A percentile compares a stretch with the other conserved stretches of the same genome.
Conservation (phyloP, 2,329 filamentous ascomycete species). For the Ilyonectria robusta region DNA sequence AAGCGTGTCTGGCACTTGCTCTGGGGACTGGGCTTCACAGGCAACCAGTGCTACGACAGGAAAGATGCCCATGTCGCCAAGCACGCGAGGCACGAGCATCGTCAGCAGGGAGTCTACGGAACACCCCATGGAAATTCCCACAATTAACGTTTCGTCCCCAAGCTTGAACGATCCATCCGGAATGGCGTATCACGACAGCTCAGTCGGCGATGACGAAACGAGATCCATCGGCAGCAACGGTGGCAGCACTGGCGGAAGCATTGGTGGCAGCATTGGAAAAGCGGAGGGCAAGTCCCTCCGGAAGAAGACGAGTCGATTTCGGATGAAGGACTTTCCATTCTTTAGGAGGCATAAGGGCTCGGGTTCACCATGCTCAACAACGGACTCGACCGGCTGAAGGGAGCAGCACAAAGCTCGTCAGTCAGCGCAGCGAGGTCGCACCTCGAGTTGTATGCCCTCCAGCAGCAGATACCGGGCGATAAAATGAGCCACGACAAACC, state of each 20-base stretch:
- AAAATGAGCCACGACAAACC: not conserved
- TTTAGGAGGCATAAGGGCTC: constrained; percentile 67
- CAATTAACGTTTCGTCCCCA: constrained; percentile 56
- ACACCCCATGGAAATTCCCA: constrained; percentile 60
- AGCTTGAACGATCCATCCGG: constrained; percentile 50
- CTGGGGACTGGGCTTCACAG: constrained; percentile 74
- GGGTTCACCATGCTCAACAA: constrained; percentile 50
- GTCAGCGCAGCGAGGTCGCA: constrained; percentile 22
- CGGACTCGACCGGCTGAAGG: constrained; percentile 53
- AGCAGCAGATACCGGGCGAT: not conserved
- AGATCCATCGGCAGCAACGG: constrained; percentile 47
- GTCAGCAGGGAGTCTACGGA: constrained; percentile 73
- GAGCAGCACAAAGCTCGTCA: constrained; percentile 34
- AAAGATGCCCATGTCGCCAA: constrained; percentile 75
- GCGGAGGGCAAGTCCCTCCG: constrained; percentile 66
- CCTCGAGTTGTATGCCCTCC: constrained; percentile 8
- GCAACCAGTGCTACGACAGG: constrained; percentile 74
- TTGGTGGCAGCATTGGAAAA: constrained; percentile 54
- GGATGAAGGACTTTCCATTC: constrained; percentile 72
- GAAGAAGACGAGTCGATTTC: constrained; percentile 75
- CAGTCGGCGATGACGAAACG: constrained; percentile 49
- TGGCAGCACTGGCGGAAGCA: constrained; percentile 55
- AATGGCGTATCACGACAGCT: constrained; percentile 44
- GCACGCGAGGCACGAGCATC: constrained; percentile 76
- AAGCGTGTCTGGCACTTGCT: constrained; percentile 67